Percentiles rank a stretch among this genome's conserved stretches.
phyloP scores from a whole-genome alignment of 306 rosid species.

The Cercis canadensis region DNA sequence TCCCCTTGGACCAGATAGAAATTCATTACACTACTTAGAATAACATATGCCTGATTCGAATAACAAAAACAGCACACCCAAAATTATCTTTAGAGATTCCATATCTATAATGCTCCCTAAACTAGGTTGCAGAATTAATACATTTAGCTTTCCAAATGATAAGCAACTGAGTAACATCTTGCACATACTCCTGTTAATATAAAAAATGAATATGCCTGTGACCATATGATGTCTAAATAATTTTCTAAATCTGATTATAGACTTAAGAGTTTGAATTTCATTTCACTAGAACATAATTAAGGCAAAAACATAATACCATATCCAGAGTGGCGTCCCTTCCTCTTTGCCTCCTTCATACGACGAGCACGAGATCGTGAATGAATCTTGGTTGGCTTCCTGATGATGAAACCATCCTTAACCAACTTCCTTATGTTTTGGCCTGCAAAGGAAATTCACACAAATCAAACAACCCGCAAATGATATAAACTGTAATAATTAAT shows the following conservation, averaged over 20 bases:
- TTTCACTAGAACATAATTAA: not conserved
- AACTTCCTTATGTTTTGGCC: constrained; percentile 94
- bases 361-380: constrained; percentile 98
- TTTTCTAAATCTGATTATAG: not conserved
- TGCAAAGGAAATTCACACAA: constrained; percentile 37
- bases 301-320: constrained; percentile 59
- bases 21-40: too few species aligned
- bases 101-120: not conserved
- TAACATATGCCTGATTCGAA: too few species aligned
- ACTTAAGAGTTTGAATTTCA: not conserved
- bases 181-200: too few species aligned
- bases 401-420: constrained; percentile 96
- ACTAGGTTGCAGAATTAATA: not conserved
- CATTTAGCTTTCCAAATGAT: not conserved
- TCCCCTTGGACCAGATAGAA: too few species aligned
- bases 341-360: constrained; percentile 91
- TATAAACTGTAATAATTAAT: not conserved
- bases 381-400: constrained; percentile 96
- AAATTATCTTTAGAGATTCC: too few species aligned
- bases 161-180: not conserved
- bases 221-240: not conserved
- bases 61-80: too few species aligned
- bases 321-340: constrained; percentile 97
- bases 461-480: not conserved
- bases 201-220: not conserved